phyloP scores from a whole-genome alignment of 2,329 filamentous ascomycete species.

The Trichoderma arundinaceum region DNA sequence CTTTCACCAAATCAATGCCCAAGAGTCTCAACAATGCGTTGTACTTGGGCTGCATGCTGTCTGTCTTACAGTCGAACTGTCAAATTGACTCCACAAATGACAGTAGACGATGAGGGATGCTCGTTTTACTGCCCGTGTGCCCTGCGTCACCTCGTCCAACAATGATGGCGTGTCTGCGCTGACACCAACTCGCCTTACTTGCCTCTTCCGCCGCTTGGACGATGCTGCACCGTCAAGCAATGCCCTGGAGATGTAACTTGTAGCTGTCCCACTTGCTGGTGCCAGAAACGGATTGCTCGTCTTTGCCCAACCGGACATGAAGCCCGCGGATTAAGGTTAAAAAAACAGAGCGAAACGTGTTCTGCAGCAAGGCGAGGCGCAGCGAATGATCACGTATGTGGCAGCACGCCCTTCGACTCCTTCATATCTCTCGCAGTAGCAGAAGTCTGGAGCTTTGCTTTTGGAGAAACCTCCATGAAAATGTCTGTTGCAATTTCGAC shows the following conservation, averaged over 20 bases:
- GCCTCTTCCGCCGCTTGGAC: constrained; percentile 20
- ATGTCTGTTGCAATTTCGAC: not conserved
- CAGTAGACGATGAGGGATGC: not conserved
- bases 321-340: constrained; percentile 11
- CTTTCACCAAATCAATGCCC: not conserved
- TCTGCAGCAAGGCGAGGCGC: constrained; percentile 27
- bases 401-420: constrained; percentile 30
- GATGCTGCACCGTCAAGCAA: constrained; percentile 9
- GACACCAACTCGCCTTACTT: constrained; percentile 23
- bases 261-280: not conserved
- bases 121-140: not conserved
- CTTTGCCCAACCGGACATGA: constrained; percentile 17
- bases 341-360: not conserved
- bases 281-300: not conserved
- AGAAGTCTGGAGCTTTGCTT: not conserved
- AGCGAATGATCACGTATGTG: constrained; percentile 19
- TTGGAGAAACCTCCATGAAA: not conserved
- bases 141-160: constrained; percentile 14
- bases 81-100: not conserved
- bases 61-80: constrained; percentile 1
- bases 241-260: not conserved
- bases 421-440: too few species aligned
- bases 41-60: not conserved
- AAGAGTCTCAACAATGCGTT: not conserved
- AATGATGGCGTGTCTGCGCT: constrained; percentile 19